These are phyloP conservation scores for Lactuca sativa DNA, from an alignment of 129 eudicot genomes.

Conservation along the genomic window DNA sequence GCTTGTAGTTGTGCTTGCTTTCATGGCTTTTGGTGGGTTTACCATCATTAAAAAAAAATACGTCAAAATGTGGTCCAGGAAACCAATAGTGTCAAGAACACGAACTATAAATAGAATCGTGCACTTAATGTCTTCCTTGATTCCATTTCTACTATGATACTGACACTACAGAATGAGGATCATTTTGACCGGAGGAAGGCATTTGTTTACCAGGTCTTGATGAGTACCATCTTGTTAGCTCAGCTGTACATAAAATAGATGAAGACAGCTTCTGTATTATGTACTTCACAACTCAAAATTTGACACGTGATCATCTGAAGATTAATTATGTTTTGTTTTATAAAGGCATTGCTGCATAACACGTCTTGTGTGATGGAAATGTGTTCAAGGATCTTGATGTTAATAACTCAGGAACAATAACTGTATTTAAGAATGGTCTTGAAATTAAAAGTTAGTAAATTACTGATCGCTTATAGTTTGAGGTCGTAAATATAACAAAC, in stretches of 20 bases:
- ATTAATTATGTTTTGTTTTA: not conserved
- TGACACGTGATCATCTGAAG: not conserved
- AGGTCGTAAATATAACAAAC: too few species aligned
- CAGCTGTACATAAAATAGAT: not conserved
- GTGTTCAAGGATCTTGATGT: not conserved
- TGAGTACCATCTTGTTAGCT: slow-evolving; percentile 11
- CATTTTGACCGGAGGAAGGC: not conserved
- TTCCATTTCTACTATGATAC: not conserved
- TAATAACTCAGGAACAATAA: not conserved
- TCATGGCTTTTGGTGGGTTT: too few species aligned
- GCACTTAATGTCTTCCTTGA: not conserved
- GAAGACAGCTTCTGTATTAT: not conserved
- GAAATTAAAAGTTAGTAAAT: not conserved
- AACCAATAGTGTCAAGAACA: not conserved
- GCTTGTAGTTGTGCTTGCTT: too few species aligned
- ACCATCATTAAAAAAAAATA: not conserved
- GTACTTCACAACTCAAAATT: not conserved
- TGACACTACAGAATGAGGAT: not conserved
- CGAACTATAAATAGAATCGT: not conserved
- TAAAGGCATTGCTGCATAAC: not conserved
- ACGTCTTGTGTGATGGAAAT: not conserved
- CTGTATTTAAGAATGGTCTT: not conserved
- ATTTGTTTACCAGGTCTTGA: not conserved
- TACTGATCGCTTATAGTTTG: not conserved
- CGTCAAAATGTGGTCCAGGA: not conserved